Evolutionary conservation across 305 asterid species (phyloP), one percentile per base, ranked within the genome.

Genomic region (Fraxinus latifolia): DNA sequence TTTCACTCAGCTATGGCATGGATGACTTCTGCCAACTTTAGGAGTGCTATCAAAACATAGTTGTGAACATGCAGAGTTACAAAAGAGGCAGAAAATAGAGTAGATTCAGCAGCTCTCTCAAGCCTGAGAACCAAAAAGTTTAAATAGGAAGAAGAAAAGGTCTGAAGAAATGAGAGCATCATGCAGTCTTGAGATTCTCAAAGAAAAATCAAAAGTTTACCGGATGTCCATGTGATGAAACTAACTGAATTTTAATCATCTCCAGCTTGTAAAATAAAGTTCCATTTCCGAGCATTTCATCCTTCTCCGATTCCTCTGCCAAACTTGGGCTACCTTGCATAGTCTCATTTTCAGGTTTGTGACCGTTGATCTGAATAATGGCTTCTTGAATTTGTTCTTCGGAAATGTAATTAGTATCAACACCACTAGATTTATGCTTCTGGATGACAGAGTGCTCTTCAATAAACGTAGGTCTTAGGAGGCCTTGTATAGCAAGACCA

Each of bases 231-330:
- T 89, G 90, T 21, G 96, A 87, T 60, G 97, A 90, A 82, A 96
- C 86, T 84, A 94, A 82, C 88, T 93, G 97, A 72, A 96, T 87
- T 81, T 91, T 90, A 80, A 92, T 87, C 96, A 93, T 89, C 90
- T 96, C 98, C 72, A 94, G 87, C 91, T 96, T 93, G 89, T 94
- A 96, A 87, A 90, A 96, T 82, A 97, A 88, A 89, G 93, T 93
- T 81, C 97, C 99, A 88, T 81, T 90, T 82, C 91, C 97, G 12
- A 83, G 74, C 68, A 77, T 88, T 86, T 90, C 94, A 85, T 88
- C 93, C 89, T 90, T 93, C 88, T 90, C 96, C 90, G 89, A 87
- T 78, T 94, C 97, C 77, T 89, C 93, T 60, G 87, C 88, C 96
- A 88, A 88, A 81, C 81, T 85, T 77, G 89, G 83, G 80, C 82